Percentiles rank a stretch among this genome's conserved stretches.
These are phyloP conservation scores for Symbiodinium natans DNA, from an alignment of 73 alveolate genomes.

Conservation along the genomic window DNA sequence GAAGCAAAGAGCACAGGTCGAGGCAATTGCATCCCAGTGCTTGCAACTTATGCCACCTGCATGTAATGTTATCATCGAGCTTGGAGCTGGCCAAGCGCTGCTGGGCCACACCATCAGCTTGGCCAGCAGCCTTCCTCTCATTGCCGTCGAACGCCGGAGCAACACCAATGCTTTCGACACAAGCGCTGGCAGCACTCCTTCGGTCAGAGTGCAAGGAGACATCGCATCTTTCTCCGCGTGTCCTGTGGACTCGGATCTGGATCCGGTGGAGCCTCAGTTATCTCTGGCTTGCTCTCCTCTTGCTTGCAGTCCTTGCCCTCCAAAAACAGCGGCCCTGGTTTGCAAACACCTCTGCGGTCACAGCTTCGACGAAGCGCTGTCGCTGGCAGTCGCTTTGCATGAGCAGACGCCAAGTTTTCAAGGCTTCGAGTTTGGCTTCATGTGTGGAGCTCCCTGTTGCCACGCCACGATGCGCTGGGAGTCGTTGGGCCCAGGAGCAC, in stretches of 20 bases:
- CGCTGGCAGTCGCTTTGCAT: neutral
- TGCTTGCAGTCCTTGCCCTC: no score
- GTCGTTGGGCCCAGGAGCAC: neutral
- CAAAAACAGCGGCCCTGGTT: neutral
- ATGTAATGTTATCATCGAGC: conserved; percentile 30
- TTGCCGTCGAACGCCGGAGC: conserved; percentile 70
- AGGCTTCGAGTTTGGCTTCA: neutral
- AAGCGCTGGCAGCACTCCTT: neutral
- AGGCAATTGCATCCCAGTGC: conserved; percentile 26
- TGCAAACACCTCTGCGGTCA: conserved; percentile 76
- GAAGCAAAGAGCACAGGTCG: conserved; percentile 50
- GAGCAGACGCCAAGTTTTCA: no score
- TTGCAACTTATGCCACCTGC: neutral
- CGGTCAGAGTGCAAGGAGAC: conserved; percentile 11
- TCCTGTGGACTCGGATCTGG: no score
- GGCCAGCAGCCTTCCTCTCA: conserved; percentile 39
- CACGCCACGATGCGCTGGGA: conserved; percentile 72
- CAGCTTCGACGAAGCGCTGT: conserved; percentile 35
- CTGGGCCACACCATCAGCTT: conserved; percentile 47
- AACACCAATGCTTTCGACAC: conserved; percentile 70
- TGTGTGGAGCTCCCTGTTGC: conserved; percentile 68
- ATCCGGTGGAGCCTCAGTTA: no score
- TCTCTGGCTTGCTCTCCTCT: no score
- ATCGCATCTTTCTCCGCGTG: neutral
- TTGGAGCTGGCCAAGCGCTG: conserved; percentile 70